phyloP scores from a whole-genome alignment of 1,284 basidiomycete species.

The Apiotrichum akiyoshidainum region DNA sequence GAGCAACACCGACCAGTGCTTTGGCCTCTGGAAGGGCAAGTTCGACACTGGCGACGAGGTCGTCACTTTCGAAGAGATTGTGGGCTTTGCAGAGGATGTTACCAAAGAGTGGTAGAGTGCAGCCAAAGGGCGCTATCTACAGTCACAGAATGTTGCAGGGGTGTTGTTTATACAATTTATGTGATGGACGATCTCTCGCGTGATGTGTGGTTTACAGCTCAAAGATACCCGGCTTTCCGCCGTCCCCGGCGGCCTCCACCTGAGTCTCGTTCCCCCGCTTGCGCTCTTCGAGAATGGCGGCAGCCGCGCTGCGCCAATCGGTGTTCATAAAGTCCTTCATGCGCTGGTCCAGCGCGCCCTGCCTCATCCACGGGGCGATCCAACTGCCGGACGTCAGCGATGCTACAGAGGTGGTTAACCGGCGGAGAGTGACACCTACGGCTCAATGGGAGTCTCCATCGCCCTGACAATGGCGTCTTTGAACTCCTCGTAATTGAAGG shows the following conservation, averaged over 20 bases:
- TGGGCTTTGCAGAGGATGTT: constrained; percentile 19
- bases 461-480: constrained; percentile 20
- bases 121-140: no score
- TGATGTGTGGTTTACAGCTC: background rate
- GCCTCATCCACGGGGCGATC: constrained; percentile 8
- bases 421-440: constrained; percentile 4
- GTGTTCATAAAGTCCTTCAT: constrained; percentile 19
- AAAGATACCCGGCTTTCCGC: background rate
- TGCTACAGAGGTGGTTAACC: no score
- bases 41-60: constrained; percentile 15
- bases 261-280: constrained; percentile 24
- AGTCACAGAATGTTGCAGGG: no score
- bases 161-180: no score
- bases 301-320: constrained; percentile 27
- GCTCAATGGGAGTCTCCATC: constrained; percentile 17
- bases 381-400: background rate
- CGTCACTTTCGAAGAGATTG: constrained; percentile 8
- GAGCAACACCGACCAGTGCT: constrained; percentile 16
- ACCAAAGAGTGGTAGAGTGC: constrained; percentile 4
- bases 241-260: background rate
- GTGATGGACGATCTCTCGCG: no score
- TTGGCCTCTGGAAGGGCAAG: constrained; percentile 15
- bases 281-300: constrained; percentile 22
- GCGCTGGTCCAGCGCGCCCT: constrained; percentile 16
- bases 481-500: constrained; percentile 22